Percentiles rank a stretch among this genome's conserved stretches.
phyloP scores from a whole-genome alignment of 192 early-diverging fungal genomes.

The Backusella parvicylindrica region DNA sequence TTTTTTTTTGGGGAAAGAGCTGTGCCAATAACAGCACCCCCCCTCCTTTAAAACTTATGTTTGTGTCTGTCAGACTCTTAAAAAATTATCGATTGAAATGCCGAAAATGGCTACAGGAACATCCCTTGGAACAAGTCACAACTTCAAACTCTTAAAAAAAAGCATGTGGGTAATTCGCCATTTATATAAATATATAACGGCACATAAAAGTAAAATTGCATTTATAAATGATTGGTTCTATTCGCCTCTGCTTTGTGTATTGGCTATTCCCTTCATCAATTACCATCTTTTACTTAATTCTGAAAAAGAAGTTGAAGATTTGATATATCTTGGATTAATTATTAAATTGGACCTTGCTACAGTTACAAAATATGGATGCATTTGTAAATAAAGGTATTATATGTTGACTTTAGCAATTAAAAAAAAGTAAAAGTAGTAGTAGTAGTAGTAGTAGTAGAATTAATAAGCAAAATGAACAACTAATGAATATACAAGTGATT shows the following conservation, averaged over 20 bases:
- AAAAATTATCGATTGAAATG: not conserved
- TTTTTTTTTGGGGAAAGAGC: not conserved
- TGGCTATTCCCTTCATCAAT: too few species aligned
- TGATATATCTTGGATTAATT: not conserved
- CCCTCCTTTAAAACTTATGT: not conserved
- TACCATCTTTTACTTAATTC: too few species aligned
- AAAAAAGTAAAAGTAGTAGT: not conserved
- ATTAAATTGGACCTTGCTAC: not conserved
- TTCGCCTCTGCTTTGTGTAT: too few species aligned
- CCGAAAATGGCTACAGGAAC: not conserved
- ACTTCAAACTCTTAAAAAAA: not conserved
- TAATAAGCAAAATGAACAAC: not conserved
- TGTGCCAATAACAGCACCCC: not conserved
- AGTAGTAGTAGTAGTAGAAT: not conserved
- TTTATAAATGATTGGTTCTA: too few species aligned
- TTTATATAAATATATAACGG: too few species aligned
- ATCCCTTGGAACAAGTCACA: not conserved
- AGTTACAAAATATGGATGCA: not conserved
- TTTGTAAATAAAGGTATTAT: slow-evolving; percentile 11
- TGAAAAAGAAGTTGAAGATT: too few species aligned
- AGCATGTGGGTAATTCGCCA: not conserved
- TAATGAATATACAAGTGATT: not conserved
- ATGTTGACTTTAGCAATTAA: not conserved
- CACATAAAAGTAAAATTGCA: too few species aligned
- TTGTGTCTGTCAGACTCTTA: not conserved